Evolutionary conservation across 352 stramenopile species (phyloP).

Genomic region (Phytophthora macrochlamydospora): DNA sequence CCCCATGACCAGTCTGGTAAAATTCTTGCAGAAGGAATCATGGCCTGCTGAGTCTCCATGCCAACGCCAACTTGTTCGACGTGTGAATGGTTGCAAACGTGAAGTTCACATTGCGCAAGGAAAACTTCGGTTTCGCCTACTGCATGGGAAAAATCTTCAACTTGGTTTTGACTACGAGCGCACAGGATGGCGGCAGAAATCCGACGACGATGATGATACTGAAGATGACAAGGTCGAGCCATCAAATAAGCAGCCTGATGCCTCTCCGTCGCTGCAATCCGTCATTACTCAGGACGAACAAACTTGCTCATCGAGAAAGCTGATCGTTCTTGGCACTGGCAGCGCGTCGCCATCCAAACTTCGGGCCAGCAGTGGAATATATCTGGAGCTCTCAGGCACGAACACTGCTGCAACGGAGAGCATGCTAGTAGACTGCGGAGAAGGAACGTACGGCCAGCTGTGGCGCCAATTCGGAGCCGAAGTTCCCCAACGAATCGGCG

Average conservation of each 20-base stretch:
- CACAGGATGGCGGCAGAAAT: slow-evolving; percentile 48
- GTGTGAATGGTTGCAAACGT: neutral
- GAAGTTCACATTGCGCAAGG: slow-evolving; percentile 56
- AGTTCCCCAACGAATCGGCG: slow-evolving; percentile 43
- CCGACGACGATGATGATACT: slow-evolving; percentile 19
- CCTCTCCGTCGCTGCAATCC: neutral
- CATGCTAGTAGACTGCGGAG: slow-evolving; percentile 95
- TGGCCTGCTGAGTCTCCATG: slow-evolving; percentile 13
- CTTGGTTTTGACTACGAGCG: slow-evolving; percentile 41
- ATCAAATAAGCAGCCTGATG: neutral
- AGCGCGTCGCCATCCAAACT: slow-evolving; percentile 97
- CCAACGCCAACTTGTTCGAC: slow-evolving; percentile 42
- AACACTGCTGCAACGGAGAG: slow-evolving; percentile 19
- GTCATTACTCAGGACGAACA: neutral
- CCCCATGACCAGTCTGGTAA: slow-evolving; percentile 7
- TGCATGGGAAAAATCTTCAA: slow-evolving; percentile 13
- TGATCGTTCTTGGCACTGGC: slow-evolving; percentile 96
- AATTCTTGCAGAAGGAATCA: slow-evolving; percentile 23
- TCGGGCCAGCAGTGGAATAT: slow-evolving; percentile 95
- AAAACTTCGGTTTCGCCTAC: slow-evolving; percentile 47
- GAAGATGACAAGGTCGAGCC: slow-evolving; percentile 4
- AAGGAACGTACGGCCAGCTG: slow-evolving; percentile 95
- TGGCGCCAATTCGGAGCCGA: slow-evolving; percentile 57
- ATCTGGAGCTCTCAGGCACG: slow-evolving; percentile 60
- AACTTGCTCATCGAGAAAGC: slow-evolving; percentile 5